phyloP scores from a whole-genome alignment of 2,329 filamentous ascomycete species.

The Penicillium sp. region DNA sequence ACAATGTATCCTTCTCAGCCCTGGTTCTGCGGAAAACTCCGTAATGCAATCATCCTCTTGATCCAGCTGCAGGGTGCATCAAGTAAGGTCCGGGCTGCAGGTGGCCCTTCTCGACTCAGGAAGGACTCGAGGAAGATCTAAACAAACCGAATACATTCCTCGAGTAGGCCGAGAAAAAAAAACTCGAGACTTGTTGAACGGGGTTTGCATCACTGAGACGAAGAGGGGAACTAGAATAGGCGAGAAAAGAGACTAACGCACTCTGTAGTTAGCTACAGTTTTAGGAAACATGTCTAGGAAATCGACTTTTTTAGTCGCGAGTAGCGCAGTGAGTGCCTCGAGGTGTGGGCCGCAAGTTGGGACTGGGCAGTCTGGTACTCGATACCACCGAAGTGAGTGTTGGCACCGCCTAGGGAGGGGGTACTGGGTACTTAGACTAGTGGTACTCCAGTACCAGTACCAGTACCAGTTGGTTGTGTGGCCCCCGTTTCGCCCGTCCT shows the following conservation, averaged over 20 bases:
- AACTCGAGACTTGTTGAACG: not conserved
- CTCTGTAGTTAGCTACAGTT: not conserved
- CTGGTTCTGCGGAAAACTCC: slow-evolving; percentile 2
- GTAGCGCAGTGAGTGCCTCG: slow-evolving; percentile 17
- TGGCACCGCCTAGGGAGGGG: slow-evolving; percentile 8
- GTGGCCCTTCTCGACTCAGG: slow-evolving; percentile 10
- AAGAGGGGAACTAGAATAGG: not conserved
- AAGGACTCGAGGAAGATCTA: slow-evolving; percentile 32
- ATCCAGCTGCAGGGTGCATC: slow-evolving; percentile 23
- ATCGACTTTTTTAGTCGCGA: slow-evolving; percentile 19
- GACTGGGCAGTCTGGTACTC: slow-evolving; percentile 2
- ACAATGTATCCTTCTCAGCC: not conserved
- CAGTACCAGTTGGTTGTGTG: not conserved
- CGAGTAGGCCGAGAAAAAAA: not conserved
- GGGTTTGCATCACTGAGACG: not conserved
- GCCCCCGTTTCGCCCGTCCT: slow-evolving; percentile 2
- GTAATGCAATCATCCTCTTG: not conserved
- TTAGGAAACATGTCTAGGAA: slow-evolving; percentile 1
- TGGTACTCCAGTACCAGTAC: not conserved
- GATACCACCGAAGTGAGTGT: not conserved
- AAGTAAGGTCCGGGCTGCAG: slow-evolving; percentile 32
- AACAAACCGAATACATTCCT: slow-evolving; percentile 27
- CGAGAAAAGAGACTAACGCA: not conserved
- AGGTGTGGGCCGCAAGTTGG: not conserved
- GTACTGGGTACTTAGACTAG: slow-evolving; percentile 17